phyloP scores from a whole-genome alignment of 305 asterid species.

The Euphrasia arctica region DNA sequence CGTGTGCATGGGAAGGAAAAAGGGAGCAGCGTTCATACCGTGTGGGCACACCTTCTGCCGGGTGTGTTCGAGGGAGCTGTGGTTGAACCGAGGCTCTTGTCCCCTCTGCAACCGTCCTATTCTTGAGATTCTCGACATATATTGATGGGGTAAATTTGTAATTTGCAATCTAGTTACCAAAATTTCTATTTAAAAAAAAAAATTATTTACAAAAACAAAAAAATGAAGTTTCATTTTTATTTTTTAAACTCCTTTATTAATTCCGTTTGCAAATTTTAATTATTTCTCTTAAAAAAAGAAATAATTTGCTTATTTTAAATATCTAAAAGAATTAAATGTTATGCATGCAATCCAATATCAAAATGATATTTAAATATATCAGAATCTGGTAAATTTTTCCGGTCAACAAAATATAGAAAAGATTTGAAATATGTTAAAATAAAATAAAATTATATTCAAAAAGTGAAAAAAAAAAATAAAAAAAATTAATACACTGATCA shows the following conservation, averaged over 20 bases:
- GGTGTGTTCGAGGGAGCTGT: conserved; percentile 78
- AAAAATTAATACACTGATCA: too few species aligned
- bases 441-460: too few species aligned
- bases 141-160: conserved; percentile 30
- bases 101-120: conserved; percentile 87
- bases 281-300: too few species aligned
- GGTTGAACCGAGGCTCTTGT: conserved; percentile 85
- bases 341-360: too few species aligned
- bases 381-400: too few species aligned
- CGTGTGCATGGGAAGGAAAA: conserved; percentile 90
- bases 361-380: too few species aligned
- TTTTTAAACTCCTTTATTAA: not conserved
- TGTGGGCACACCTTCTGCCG: conserved; percentile 95
- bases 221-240: not conserved
- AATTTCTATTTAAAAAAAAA: not conserved
- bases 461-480: too few species aligned
- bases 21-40: conserved; percentile 84
- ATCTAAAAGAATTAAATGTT: too few species aligned
- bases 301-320: too few species aligned
- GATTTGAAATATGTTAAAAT: too few species aligned
- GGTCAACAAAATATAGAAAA: too few species aligned
- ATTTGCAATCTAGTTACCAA: not conserved
- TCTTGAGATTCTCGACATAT: conserved; percentile 71
- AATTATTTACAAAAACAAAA: not conserved
- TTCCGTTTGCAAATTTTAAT: not conserved